These are phyloP conservation scores for Lactifluus rugatus DNA, from an alignment of 768 basidiomycete genomes.

Conservation along the genomic window DNA sequence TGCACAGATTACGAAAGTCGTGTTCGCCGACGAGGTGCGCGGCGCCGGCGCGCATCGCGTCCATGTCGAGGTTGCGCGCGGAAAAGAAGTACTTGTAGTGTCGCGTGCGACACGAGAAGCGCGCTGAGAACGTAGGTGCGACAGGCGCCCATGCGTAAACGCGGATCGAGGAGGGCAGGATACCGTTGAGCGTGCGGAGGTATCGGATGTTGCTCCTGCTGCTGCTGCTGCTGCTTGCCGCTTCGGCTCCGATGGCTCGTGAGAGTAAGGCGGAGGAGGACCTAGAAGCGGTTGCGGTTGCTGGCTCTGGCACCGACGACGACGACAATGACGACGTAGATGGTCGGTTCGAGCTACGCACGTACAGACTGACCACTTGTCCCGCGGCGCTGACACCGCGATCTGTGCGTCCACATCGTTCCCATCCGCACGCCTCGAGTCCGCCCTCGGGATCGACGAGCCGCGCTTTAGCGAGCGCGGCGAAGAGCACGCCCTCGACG, in stretches of 20 bases:
- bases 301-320: background rate
- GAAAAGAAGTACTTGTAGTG: constrained; percentile 99
- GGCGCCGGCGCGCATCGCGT: constrained; percentile 69
- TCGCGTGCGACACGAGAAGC: constrained; percentile 75
- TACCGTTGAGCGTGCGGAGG: constrained; percentile 68
- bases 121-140: constrained; percentile 65
- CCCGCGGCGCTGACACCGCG: constrained; percentile 89
- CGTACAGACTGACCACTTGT: constrained; percentile 88
- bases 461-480: constrained; percentile 65
- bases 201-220: constrained; percentile 54
- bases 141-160: constrained; percentile 94
- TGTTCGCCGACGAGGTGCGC: constrained; percentile 70
- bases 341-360: constrained; percentile 53
- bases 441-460: constrained; percentile 68
- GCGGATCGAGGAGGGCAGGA: constrained; percentile 84
- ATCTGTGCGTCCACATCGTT: constrained; percentile 90
- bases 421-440: constrained; percentile 82
- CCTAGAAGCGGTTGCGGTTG: no score
- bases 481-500: constrained; percentile 80
- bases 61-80: constrained; percentile 52
- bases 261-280: no score
- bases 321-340: background rate
- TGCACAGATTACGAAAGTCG: constrained; percentile 95
- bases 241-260: background rate
- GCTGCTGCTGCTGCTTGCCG: background rate